Percentiles rank a stretch among this genome's conserved stretches.
Evolutionary conservation across 192 early-diverging fungal species (phyloP).

Genomic region (Glomus cerebriforme): DNA sequence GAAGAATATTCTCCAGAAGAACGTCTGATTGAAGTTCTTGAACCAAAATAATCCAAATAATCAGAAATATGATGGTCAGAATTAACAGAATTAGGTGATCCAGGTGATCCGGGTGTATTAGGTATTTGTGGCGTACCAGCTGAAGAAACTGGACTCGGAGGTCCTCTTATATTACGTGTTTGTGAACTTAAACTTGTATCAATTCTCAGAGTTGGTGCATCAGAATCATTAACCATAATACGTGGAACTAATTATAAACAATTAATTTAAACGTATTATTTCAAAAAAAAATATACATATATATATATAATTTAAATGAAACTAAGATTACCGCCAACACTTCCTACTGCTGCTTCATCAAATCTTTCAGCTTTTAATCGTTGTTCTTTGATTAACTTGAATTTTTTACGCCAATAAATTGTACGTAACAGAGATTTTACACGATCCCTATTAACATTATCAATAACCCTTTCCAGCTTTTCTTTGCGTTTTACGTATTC

Average conservation of each 20-base stretch:
- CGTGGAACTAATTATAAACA: conserved; percentile 12
- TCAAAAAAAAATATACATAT: too few species aligned
- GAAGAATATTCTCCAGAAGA: conserved; percentile 32
- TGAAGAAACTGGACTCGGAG: neutral
- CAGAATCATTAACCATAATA: conserved; percentile 26
- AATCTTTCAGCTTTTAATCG: neutral
- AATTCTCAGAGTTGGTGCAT: conserved; percentile 11
- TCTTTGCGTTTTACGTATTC: conserved; percentile 42
- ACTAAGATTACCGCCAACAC: neutral
- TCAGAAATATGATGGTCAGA: neutral
- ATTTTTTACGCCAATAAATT: conserved; percentile 26
- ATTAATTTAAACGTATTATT: neutral
- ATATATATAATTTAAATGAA: neutral
- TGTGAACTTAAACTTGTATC: conserved; percentile 9
- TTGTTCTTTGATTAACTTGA: neutral
- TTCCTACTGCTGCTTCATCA: neutral
- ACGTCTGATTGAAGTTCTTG: neutral
- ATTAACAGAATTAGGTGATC: conserved; percentile 3
- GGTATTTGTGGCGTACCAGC: neutral
- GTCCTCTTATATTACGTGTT: neutral
- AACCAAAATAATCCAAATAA: conserved; percentile 2
- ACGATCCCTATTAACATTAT: conserved; percentile 20
- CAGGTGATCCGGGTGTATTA: neutral
- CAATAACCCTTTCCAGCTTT: conserved; percentile 41
- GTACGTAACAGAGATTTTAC: conserved; percentile 25